These are phyloP conservation scores for Ophiostoma himal-ulmi DNA, from an alignment of 2,329 filamentous ascomycete species.

Conservation along the genomic window DNA sequence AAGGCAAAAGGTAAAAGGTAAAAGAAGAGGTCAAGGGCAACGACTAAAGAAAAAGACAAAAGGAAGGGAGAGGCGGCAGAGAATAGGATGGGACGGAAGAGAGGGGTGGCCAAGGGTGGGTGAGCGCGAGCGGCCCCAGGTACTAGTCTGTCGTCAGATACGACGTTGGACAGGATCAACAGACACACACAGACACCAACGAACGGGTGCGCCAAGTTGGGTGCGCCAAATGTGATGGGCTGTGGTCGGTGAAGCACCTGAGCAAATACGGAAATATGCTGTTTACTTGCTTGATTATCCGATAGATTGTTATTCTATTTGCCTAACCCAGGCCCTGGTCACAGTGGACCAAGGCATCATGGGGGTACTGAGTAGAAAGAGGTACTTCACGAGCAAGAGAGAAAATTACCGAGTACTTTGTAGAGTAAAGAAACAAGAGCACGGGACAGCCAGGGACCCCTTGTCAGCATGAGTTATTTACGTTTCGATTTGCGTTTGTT, in stretches of 20 bases:
- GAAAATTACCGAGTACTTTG: neutral
- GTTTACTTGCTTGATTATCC: neutral
- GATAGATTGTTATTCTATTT: neutral
- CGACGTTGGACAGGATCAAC: neutral
- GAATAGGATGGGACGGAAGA: neutral
- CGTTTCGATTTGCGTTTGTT: neutral
- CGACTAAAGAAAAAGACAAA: conserved; percentile 11
- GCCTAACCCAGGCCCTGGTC: conserved; percentile 4
- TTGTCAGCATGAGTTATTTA: neutral
- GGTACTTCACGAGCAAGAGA: neutral
- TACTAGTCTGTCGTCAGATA: neutral
- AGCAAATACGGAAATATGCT: neutral
- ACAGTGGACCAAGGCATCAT: neutral
- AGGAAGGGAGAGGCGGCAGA: neutral
- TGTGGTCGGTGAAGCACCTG: neutral
- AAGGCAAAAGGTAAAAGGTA: conserved; percentile 8
- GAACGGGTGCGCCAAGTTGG: neutral
- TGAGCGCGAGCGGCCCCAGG: neutral
- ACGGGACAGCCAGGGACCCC: neutral
- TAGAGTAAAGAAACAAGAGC: neutral
- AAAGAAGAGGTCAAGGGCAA: conserved; percentile 1
- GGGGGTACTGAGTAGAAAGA: neutral
- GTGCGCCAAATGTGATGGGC: neutral
- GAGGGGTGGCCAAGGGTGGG: neutral
- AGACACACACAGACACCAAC: neutral